Percentiles rank a stretch among this genome's conserved stretches.
phyloP scores from a whole-genome alignment of 2,329 filamentous ascomycete genomes.

The Zymoseptoria tritici region DNA sequence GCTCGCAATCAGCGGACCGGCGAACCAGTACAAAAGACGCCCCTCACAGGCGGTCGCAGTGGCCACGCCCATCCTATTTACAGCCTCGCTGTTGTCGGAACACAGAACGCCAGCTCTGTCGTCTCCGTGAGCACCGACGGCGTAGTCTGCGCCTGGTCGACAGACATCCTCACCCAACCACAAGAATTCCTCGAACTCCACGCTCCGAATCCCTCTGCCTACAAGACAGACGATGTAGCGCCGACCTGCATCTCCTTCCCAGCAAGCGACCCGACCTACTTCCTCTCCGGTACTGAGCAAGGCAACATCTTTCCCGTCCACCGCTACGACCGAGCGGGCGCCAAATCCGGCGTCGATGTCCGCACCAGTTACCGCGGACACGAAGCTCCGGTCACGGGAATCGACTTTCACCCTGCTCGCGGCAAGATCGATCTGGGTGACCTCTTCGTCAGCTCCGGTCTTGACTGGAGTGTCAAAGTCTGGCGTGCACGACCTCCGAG shows the following conservation, averaged over 20 bases:
- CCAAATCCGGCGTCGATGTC: constrained; percentile 89
- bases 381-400: constrained; percentile 87
- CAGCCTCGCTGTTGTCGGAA: constrained; percentile 89
- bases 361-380: constrained; percentile 85
- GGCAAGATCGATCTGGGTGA: constrained; percentile 93
- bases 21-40: constrained; percentile 86
- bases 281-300: constrained; percentile 94
- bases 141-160: constrained; percentile 92
- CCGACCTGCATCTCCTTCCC: constrained; percentile 94
- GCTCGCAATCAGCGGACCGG: constrained; percentile 58
- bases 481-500: constrained; percentile 88
- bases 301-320: constrained; percentile 95
- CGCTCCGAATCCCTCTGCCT: constrained; percentile 69
- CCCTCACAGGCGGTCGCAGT: constrained; percentile 71
- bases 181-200: constrained; percentile 88
- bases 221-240: constrained; percentile 76
- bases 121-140: constrained; percentile 95
- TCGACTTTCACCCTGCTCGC: constrained; percentile 87
- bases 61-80: constrained; percentile 94
- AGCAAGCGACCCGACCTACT: constrained; percentile 91
- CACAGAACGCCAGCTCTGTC: constrained; percentile 98
- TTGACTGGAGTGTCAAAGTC: constrained; percentile 96
- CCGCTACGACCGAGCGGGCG: constrained; percentile 91
- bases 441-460: constrained; percentile 78
- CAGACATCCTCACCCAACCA: constrained; percentile 95